phyloP scores from a whole-genome alignment of 2,329 filamentous ascomycete genomes.

The Albifimbria verrucaria region DNA sequence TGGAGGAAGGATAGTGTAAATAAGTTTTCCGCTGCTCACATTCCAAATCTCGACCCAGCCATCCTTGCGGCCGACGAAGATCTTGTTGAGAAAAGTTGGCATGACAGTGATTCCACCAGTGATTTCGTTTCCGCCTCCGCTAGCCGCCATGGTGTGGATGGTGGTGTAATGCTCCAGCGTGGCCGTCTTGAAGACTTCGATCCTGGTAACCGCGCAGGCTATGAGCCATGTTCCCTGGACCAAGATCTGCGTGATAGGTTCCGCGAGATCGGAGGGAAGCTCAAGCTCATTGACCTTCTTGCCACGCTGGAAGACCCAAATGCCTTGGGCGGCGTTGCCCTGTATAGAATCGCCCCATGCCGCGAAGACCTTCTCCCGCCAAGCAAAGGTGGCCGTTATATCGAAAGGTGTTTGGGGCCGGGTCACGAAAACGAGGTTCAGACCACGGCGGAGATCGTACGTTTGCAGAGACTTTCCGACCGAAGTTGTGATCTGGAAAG shows the following conservation, averaged over 20 bases:
- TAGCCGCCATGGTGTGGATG: conserved; percentile 57
- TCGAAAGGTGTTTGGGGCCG: conserved; percentile 80
- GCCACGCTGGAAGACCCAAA: conserved; percentile 92
- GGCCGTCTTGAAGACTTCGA: conserved; percentile 86
- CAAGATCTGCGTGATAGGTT: conserved; percentile 74
- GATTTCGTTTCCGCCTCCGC: conserved; percentile 62
- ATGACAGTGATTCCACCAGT: conserved; percentile 80
- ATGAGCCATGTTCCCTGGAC: conserved; percentile 92
- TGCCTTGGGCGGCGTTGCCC: conserved; percentile 53
- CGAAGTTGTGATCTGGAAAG: conserved; percentile 95
- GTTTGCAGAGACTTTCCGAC: conserved; percentile 89
- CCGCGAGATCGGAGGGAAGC: conserved; percentile 59
- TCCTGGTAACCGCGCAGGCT: conserved; percentile 67
- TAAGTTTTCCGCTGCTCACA: conserved; percentile 82
- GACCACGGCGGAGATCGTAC: conserved; percentile 85
- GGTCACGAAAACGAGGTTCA: conserved; percentile 92
- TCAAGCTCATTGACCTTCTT: conserved; percentile 77
- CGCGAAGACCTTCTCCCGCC: conserved; percentile 84
- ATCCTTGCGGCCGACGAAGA: conserved; percentile 83
- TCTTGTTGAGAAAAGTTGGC: conserved; percentile 94
- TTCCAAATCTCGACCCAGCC: conserved; percentile 98
- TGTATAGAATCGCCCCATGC: conserved; percentile 71
- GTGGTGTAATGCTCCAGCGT: conserved; percentile 90
- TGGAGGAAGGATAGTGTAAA: conserved; percentile 84
- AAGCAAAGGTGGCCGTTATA: conserved; percentile 84